Evolutionary conservation across 139 green algal genomes (phyloP), one percentile per base, ranked within the genome.

Genomic region (Micractinium conductrix): DNA sequence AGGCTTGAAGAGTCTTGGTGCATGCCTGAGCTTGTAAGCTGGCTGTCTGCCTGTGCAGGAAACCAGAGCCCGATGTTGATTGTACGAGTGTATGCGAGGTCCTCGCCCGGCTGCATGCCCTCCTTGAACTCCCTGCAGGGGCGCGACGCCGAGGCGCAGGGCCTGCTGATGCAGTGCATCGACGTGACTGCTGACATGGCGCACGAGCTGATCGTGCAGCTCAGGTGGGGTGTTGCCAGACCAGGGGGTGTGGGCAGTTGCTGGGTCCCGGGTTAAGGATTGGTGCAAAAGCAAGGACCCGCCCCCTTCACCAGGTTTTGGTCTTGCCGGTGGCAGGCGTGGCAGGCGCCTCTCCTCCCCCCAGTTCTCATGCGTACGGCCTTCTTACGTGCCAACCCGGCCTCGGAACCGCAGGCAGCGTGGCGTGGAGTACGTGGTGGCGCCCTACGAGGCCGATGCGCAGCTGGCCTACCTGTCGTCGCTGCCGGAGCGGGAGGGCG

Each of bases 361-460:
- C 33, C 30, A 72, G 9, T 6, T 42, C 9, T 16, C 5, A 10
- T 67, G 17, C 38, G 19, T 2, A 53, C 33, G n/a, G n/a, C n/a
- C n/a, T n/a, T n/a, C n/a, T n/a, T n/a, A n/a, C n/a, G n/a, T n/a
- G n/a, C n/a, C n/a, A n/a, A n/a, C n/a, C n/a, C n/a, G n/a, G n/a
- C n/a, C n/a, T n/a, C n/a, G n/a, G n/a, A n/a, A n/a, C 2, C 35
- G 78, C 78, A 83, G 78, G 78, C 30, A 65, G 62, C 62, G 62
- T 2, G 90, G 87, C 4, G 91, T 99, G 38, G 74, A 93, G 16
- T 98, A 90, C 63, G 58, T 99, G 10, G 96, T 99, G 38, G 97
- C 97, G 10, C 97, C 97, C 0, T 99, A 99, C 87, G 97, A 99
- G 71, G 97, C 97, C 0, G 97, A 99, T 84, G 95, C 95, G 0